Percentiles rank a stretch among this genome's conserved stretches.
These are phyloP conservation scores for Dichotomopilus funicola DNA, from an alignment of 2,329 filamentous ascomycete genomes.

Conservation along the genomic window DNA sequence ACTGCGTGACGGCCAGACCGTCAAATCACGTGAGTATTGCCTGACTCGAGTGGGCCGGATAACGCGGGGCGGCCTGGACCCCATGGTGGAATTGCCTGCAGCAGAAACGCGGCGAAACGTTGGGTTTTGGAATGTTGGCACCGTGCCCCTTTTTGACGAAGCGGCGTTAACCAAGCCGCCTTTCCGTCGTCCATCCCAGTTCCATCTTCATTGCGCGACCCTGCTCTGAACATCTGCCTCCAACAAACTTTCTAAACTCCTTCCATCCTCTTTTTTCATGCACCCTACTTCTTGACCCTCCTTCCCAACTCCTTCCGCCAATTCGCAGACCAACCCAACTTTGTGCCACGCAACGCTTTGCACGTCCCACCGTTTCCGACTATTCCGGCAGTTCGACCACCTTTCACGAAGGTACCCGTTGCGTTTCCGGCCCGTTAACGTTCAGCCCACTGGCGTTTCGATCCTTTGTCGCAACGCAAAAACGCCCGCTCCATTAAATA, in stretches of 20 bases:
- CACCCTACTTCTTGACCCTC: not conserved
- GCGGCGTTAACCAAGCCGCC: conserved; percentile 2
- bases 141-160: conserved; percentile 13
- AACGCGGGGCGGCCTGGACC: conserved; percentile 7
- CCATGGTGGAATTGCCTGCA: not conserved
- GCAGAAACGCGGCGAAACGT: conserved; percentile 17
- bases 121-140: conserved; percentile 22
- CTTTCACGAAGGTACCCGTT: not conserved
- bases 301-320: too few relatives aligned
- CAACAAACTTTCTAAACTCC: not conserved
- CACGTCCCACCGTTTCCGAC: conserved; percentile 2
- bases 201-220: too few relatives aligned
- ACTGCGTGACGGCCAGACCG: too few relatives aligned
- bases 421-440: not conserved
- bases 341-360: conserved; percentile 1
- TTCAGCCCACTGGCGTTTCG: not conserved
- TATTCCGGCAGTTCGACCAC: conserved; percentile 2
- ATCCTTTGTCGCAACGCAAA: not conserved
- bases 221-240: too few relatives aligned
- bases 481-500: not conserved
- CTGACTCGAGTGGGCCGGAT: conserved; percentile 15
- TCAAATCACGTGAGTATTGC: conserved; percentile 11
- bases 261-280: not conserved
- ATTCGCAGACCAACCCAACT: not conserved
- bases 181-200: too few relatives aligned